Evolutionary conservation across 768 basidiomycete genomes (phyloP), one percentile per base, ranked within the genome.

Genomic region (Paxillus involutus): DNA sequence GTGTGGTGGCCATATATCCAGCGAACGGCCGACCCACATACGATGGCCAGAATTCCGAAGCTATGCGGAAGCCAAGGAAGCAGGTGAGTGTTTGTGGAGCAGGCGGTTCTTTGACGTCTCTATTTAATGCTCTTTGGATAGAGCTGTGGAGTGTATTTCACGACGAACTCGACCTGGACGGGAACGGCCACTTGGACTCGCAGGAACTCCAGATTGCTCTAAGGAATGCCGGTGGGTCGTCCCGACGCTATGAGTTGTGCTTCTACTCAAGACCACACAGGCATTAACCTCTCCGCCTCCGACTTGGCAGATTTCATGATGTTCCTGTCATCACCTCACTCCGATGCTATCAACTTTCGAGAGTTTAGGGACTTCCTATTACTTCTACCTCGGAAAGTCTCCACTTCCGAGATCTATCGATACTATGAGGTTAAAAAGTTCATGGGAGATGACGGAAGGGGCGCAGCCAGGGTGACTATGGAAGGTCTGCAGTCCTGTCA

Each of bases 111-210:
- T 47, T 47, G 55, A 29, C 19, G 44, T 57, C 36, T 59, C 55
- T 57, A 47, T 37, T 58, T 69, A 55, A 59, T 45, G 13, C 43
- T 49, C 53, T 51, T 43, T 48, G 52, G 41, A 46, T 53, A 92
- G 94, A 96, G 71, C 77, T 97, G 19, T 97, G 95, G 95, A 77
- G 82, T 47, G 85, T 94, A 51, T 97, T 97, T 71, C 91, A 91
- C 59, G 80, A 93, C 64, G 89, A 94, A 62, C 80, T 97, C 46
- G 95, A 96, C 73, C 75, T 93, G 56, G 93, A 97, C 64, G 82
- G 89, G 26, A 91, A 97, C 71, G 94, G 92, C 8, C 82, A 81
- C 52, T 69, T 97, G 30, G 92, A 94, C 63, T 75, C 80, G 8
- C 70, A 73, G 14, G 88, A 89, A 63, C 73, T 89, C 53, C 66